Base-by-base conservation (phyloP, 2,329 filamentous ascomycete genomes). In the Colletotrichum plurivorum region DNA sequence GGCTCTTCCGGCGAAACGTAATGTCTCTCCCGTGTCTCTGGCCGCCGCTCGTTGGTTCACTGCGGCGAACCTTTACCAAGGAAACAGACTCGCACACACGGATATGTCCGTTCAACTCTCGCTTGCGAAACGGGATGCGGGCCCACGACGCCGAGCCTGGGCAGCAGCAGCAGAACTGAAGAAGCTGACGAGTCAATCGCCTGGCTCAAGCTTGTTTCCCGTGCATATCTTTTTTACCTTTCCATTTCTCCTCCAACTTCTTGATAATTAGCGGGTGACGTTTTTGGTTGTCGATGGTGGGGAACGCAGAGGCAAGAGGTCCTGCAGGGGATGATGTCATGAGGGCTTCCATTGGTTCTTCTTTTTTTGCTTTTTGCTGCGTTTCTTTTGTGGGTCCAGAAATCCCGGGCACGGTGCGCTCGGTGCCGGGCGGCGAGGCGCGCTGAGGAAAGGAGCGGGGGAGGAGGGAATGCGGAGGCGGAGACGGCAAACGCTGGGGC, bases 291-390 rank as follows among this genome's bases (percentile, higher is more conserved):
- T 51, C 5, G 46, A 16, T 10, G 59, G 49, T 45, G 22, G 45
- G 27, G 55, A 39, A 36, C 31, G 31, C 31, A 36, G 31, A 36
- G 31, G 31, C 31, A 36, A 25, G 49, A 53, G 48, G 22, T 25
- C 22, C 15, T 62, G 49, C 59, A 62, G 39, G 49, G 49, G 49
- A 54, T 62, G 59, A 62, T 61, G 67, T 67, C 62, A 69, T 69
- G 36, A 20, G 45, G 36, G 16, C 18, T 13, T 16, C 49, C 31
- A 36, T 51, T n/a, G 27, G 18, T 16, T 10, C 15, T 22, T 46
- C 18, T 22, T n/a, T 22, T 55, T 51, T 45, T 65, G 16, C 55
- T 55, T 65, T 18, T 51, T 53, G 57, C 18, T 51, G 63, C 57
- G 41, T 51, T 27, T 63, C 46, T 31, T 63, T 27, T 48, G 12